Percentiles rank a stretch among this genome's conserved stretches.
Conservation (phyloP, 1,139 yeast species). For the Citeromyces hawaiiensis region DNA sequence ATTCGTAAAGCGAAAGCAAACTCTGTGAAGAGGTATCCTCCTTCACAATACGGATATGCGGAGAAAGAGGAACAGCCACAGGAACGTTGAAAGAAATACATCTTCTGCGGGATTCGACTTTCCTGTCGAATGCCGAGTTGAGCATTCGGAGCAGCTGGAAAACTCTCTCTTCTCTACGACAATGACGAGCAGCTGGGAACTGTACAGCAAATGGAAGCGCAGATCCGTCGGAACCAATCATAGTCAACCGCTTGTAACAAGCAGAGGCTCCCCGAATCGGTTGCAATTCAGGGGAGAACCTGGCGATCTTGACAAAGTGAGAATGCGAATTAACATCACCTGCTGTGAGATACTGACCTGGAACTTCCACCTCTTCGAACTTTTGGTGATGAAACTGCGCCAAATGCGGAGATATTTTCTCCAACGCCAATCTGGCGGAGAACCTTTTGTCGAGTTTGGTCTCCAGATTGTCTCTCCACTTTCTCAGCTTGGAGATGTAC, state of each 20-base stretch:
- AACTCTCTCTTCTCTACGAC: slow-evolving; percentile 91
- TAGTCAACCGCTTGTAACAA: slow-evolving; percentile 82
- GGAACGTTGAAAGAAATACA: slow-evolving; percentile 82
- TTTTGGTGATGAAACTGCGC: slow-evolving; percentile 97
- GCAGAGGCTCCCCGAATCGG: slow-evolving; percentile 84
- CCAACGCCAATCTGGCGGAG: slow-evolving; percentile 58
- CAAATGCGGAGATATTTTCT: slow-evolving; percentile 85
- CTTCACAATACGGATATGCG: slow-evolving; percentile 83
- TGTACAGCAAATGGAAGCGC: slow-evolving; percentile 90
- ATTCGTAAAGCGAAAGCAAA: slow-evolving; percentile 81
- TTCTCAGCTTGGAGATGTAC: slow-evolving; percentile 69
- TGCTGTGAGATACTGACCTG: slow-evolving; percentile 84
- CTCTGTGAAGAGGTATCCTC: slow-evolving; percentile 72
- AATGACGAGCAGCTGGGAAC: slow-evolving; percentile 95
- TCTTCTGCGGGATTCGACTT: slow-evolving; percentile 81
- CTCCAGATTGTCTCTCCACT: slow-evolving; percentile 89
- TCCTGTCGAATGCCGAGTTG: slow-evolving; percentile 66
- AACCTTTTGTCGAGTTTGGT: slow-evolving; percentile 79
- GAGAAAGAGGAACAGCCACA: slow-evolving; percentile 85
- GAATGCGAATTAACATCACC: slow-evolving; percentile 56
- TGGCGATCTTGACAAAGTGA: slow-evolving; percentile 84
- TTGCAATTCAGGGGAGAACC: slow-evolving; percentile 84
- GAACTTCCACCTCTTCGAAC: slow-evolving; percentile 94
- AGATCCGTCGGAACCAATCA: slow-evolving; percentile 90
- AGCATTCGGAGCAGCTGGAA: slow-evolving; percentile 84